Evolutionary conservation across 805 yeast species (phyloP), one percentile per base, ranked within the genome.

Genomic region (Cyberlindnera maclurae): DNA sequence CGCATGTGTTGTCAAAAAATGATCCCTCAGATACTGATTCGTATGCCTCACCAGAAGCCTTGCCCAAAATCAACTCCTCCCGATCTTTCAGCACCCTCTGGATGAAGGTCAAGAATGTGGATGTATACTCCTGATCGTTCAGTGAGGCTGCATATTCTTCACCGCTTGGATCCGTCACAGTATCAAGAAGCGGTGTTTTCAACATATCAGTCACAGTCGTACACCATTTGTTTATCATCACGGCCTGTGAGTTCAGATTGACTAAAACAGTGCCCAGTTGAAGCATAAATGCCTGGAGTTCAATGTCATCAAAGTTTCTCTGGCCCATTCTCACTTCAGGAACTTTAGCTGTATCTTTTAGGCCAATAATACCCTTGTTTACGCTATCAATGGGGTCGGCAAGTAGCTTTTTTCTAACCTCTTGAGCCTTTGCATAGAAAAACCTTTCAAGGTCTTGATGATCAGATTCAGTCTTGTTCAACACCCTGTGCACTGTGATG

Each of bases 141-240:
- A 90, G 64, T 0, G 95, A 79, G 4, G 71, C 72, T 11, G 75
- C 79, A 58, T 89, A 93, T 51, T 88, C 97, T 36, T 77, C 82
- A 12, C 51, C 56, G 36, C 42, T 44, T n/a, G 57, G 52, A 30
- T 65, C 68, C 1, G 60, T 58, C 8, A 61, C 63, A n/a, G 60
- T 49, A 36, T 77, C 80, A 29, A 75, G 60, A 6, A 83, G 64
- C 0, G 77, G 77, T n/a, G 63, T 64, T 27, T 63, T 52, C 34
- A 84, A 59, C 12, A 76, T 55, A 3, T 46, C 47, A 4, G 60
- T 50, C 37, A 81, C 55, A 12, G 68, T 63, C 0, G 52, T 51
- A 41, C 76, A 54, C 80, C 83, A 76, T 5, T 53, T 49, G 47
- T 79, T 79, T 13, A 82, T 60, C 4, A 67, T 49, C 4, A 52